Evolutionary conservation across 1,284 basidiomycete species (phyloP).

Genomic region (Apiotrichum porosum): DNA sequence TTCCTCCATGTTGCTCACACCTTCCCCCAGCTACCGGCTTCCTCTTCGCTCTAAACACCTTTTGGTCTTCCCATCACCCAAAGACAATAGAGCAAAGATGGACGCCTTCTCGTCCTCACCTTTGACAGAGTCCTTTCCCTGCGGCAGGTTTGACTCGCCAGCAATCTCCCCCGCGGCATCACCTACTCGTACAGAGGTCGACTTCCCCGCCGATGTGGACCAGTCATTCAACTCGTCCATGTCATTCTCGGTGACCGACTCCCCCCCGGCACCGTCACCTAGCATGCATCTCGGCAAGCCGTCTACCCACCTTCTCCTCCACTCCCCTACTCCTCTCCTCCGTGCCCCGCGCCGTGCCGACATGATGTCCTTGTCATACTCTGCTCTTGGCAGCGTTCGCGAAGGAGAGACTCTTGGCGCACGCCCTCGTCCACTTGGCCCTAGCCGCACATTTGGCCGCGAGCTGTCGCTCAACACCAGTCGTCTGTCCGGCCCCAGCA

Average conservation of each 20-base stretch:
- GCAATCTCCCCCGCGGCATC: slow-evolving; percentile 27
- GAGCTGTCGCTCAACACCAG: slow-evolving; percentile 33
- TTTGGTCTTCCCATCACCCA: too few relatives aligned
- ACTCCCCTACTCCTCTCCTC: slow-evolving; percentile 3
- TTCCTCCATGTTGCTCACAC: too few relatives aligned
- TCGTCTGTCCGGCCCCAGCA: slow-evolving; percentile 7
- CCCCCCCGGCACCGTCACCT: slow-evolving; percentile 16
- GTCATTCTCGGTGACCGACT: slow-evolving; percentile 34
- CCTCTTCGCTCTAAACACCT: too few relatives aligned
- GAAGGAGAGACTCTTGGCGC: neutral
- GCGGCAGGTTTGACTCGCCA: slow-evolving; percentile 28
- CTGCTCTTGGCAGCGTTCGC: neutral
- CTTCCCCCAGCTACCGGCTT: too few relatives aligned
- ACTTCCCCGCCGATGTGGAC: slow-evolving; percentile 46
- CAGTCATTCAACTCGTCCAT: slow-evolving; percentile 49
- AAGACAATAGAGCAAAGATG: slow-evolving; percentile 16
- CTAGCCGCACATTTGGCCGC: slow-evolving; percentile 32
- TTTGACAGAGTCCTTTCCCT: slow-evolving; percentile 34
- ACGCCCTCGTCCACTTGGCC: neutral
- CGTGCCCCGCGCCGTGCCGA: neutral
- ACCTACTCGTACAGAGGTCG: slow-evolving; percentile 41
- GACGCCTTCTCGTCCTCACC: slow-evolving; percentile 44
- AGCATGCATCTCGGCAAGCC: slow-evolving; percentile 9
- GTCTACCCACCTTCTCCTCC: slow-evolving; percentile 21
- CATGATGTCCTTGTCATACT: neutral